Conservation (phyloP, 352 stramenopile genomes). For the Phytophthora brassicae region DNA sequence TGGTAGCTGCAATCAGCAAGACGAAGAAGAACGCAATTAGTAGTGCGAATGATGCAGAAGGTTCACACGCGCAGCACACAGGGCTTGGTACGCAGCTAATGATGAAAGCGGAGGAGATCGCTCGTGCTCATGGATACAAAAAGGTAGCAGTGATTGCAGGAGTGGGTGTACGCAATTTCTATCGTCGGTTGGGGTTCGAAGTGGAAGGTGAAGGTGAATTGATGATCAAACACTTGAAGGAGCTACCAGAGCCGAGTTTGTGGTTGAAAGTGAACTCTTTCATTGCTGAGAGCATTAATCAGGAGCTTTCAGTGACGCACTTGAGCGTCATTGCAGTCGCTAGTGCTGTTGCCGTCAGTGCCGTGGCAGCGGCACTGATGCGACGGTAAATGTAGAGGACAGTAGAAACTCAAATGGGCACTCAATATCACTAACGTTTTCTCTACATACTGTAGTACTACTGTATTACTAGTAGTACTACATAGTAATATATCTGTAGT, state of each 20-base stretch:
- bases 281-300: slow-evolving; percentile 3
- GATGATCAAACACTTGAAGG: slow-evolving; percentile 83
- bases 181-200: slow-evolving; percentile 87
- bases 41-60: slow-evolving; percentile 27
- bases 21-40: slow-evolving; percentile 34
- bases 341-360: slow-evolving; percentile 10
- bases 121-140: slow-evolving; percentile 58
- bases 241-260: slow-evolving; percentile 3
- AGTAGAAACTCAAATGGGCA: no score
- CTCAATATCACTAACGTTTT: no score
- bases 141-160: slow-evolving; percentile 90
- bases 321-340: slow-evolving; percentile 6
- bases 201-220: slow-evolving; percentile 83
- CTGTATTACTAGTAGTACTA: no score
- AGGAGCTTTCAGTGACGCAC: slow-evolving; percentile 7
- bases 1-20: slow-evolving; percentile 60
- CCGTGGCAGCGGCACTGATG: slow-evolving; percentile 10
- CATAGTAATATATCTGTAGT: no score
- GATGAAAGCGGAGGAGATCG: slow-evolving; percentile 81
- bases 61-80: slow-evolving; percentile 81
- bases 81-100: slow-evolving; percentile 90
- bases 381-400: not conserved
- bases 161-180: slow-evolving; percentile 92
- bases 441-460: no score
- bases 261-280: slow-evolving; percentile 22